phyloP scores from a whole-genome alignment of 1,284 basidiomycete genomes.

The Pulveroboletus sp. region DNA sequence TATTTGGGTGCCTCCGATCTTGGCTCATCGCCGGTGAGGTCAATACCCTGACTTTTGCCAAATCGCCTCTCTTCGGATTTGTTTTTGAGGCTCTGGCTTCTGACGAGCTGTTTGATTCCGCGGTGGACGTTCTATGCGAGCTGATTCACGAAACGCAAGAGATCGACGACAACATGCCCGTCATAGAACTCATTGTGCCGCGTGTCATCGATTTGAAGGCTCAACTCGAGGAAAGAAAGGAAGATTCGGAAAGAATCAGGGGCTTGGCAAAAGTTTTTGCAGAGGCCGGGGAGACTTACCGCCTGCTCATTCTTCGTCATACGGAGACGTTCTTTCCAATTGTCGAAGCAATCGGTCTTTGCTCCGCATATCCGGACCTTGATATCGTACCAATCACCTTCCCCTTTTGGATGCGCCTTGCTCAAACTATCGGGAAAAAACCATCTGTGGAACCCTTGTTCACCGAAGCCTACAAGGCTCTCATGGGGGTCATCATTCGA shows the following conservation, averaged over 20 bases:
- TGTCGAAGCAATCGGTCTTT: conserved; percentile 93
- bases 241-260: conserved; percentile 87
- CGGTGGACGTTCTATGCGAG: conserved; percentile 91
- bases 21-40: conserved; percentile 94
- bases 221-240: conserved; percentile 57
- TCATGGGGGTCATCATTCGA: conserved; percentile 86
- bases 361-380: conserved; percentile 90
- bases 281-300: conserved; percentile 96
- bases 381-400: conserved; percentile 99
- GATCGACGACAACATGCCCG: conserved; percentile 89
- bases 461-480: conserved; percentile 77
- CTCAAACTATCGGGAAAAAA: conserved; percentile 78
- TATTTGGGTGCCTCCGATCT: conserved; percentile 85
- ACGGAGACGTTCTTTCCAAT: conserved; percentile 90
- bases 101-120: conserved; percentile 88
- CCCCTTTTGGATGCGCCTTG: conserved; percentile 96
- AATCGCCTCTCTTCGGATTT: conserved; percentile 82
- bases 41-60: conserved; percentile 61
- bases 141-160: conserved; percentile 99
- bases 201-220: conserved; percentile 74
- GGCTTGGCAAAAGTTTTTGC: conserved; percentile 92
- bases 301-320: conserved; percentile 86
- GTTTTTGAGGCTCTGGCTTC: conserved; percentile 84
- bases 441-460: conserved; percentile 71
- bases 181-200: conserved; percentile 87